These are phyloP conservation scores for Beta lomatogona DNA, from an alignment of 179 eudicot genomes.

Conservation along the genomic window DNA sequence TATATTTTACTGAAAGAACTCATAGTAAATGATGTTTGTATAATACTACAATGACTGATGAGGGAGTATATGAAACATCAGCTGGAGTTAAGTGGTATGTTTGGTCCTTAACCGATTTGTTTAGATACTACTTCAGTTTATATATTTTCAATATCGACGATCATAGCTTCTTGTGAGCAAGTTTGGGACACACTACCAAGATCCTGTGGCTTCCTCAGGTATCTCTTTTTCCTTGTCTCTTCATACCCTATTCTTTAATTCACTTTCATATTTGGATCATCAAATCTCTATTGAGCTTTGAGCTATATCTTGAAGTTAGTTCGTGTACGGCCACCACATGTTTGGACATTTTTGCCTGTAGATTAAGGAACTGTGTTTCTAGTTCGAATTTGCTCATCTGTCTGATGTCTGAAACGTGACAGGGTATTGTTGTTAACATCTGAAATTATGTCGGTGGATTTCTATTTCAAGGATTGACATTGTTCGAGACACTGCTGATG, in stretches of 20 bases:
- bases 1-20: not conserved
- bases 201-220: conserved; percentile 16
- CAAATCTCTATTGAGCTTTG: not conserved
- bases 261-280: not conserved
- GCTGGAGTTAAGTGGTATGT: not conserved
- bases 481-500: not conserved
- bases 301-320: not conserved
- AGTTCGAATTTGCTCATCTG: not conserved
- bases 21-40: not conserved
- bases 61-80: not conserved
- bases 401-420: not conserved
- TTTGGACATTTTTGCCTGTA: not conserved
- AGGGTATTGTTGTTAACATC: not conserved
- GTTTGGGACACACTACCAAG: conserved; percentile 5
- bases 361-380: not conserved
- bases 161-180: conserved; percentile 7
- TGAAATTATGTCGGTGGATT: not conserved
- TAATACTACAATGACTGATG: not conserved
- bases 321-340: not conserved
- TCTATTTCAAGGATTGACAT: not conserved
- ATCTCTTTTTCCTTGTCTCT: conserved; percentile 14
- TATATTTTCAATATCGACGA: conserved; percentile 44
- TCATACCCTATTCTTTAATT: not conserved
- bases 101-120: conserved; percentile 34
- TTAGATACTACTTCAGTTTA: conserved; percentile 67